Percentiles rank a stretch among this genome's conserved stretches.
These are phyloP conservation scores for Aaosphaeria pasadenensis DNA, from an alignment of 2,329 filamentous ascomycete species.

Conservation along the genomic window DNA sequence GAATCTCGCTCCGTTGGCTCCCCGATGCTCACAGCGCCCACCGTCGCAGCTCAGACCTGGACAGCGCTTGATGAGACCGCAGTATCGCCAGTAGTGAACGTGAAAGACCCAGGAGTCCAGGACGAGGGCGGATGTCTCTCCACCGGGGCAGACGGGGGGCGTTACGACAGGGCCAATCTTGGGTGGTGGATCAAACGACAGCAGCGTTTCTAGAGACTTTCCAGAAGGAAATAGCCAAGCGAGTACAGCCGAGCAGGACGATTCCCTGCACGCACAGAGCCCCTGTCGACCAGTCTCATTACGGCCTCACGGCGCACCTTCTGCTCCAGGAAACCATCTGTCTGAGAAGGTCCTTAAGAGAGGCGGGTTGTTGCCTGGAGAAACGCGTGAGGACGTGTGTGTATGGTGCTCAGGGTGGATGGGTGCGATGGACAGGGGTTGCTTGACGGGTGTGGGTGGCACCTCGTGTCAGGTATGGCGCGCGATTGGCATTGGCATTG, in stretches of 20 bases:
- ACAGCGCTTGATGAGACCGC: constrained; percentile 11
- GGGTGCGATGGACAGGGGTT: too few species aligned
- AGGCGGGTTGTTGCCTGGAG: constrained; percentile 4
- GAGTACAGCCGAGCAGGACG: constrained; percentile 3
- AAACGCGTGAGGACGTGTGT: not conserved
- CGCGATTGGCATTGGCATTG: too few species aligned
- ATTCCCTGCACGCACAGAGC: not conserved
- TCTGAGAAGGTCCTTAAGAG: not conserved
- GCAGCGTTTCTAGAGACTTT: constrained; percentile 21
- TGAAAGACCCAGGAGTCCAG: too few species aligned
- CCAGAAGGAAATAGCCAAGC: constrained; percentile 25
- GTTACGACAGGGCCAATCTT: constrained; percentile 4
- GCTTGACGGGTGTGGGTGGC: too few species aligned
- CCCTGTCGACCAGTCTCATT: not conserved
- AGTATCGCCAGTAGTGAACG: too few species aligned
- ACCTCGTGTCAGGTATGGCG: too few species aligned
- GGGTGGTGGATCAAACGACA: constrained; percentile 19
- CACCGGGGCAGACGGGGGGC: too few species aligned
- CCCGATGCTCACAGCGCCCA: too few species aligned
- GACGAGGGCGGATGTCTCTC: too few species aligned
- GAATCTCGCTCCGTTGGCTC: constrained; percentile 7
- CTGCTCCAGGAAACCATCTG: not conserved
- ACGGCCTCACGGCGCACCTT: not conserved
- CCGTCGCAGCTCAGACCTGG: constrained; percentile 12
- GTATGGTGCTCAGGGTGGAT: too few species aligned